Evolutionary conservation across 768 basidiomycete species (phyloP).

Genomic region (Russula sp.): DNA sequence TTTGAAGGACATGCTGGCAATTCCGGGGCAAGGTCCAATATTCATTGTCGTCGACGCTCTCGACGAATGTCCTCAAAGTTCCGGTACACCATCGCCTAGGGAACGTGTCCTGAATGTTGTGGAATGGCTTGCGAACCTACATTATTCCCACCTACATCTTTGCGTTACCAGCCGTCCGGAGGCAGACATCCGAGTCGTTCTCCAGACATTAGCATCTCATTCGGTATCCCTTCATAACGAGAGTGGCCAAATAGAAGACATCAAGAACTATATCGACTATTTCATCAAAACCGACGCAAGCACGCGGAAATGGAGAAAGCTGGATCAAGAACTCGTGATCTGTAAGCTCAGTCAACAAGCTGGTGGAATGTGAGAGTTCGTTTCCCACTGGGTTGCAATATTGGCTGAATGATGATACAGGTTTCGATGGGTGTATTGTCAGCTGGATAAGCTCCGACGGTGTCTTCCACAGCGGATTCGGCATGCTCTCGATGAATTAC

Average conservation of each 20-base stretch:
- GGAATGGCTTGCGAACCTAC: too few relatives aligned
- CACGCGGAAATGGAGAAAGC: neutral
- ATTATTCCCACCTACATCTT: too few relatives aligned
- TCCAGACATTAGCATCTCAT: neutral
- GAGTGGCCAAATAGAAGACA: neutral
- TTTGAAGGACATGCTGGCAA: too few relatives aligned
- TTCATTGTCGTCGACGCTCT: too few relatives aligned
- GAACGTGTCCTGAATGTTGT: too few relatives aligned
- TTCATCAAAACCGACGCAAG: neutral
- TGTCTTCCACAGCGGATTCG: too few relatives aligned
- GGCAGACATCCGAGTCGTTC: too few relatives aligned
- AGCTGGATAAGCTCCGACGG: neutral
- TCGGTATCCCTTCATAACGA: neutral
- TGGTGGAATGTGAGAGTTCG: neutral
- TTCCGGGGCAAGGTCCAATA: too few relatives aligned
- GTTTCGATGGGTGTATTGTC: neutral
- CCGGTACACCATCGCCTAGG: too few relatives aligned
- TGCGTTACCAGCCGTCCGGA: too few relatives aligned
- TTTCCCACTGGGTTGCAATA: neutral
- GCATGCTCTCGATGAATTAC: neutral
- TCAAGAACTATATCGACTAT: neutral
- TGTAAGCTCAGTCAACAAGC: neutral
- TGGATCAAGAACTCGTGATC: neutral
- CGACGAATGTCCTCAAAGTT: too few relatives aligned
- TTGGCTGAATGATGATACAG: neutral